phyloP scores from a whole-genome alignment of 179 eudicot genomes.

The Amaranthus tricolor region DNA sequence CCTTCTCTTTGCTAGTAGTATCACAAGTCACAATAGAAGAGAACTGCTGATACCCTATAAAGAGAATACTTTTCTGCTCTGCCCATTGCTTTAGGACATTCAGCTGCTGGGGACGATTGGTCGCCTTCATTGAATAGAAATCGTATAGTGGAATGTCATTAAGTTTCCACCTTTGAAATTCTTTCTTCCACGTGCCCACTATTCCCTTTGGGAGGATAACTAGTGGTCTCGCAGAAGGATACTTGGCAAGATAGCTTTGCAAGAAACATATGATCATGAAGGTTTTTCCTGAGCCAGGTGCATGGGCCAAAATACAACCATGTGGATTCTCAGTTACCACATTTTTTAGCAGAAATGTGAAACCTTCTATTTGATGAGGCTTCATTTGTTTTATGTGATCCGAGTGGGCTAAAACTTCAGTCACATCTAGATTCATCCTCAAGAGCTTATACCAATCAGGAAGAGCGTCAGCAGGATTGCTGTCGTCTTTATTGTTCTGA shows the following conservation, averaged over 20 bases:
- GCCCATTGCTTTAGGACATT: slow-evolving; percentile 68
- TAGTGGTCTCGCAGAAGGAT: slow-evolving; percentile 67
- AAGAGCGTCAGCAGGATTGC: slow-evolving; percentile 16
- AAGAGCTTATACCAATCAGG: slow-evolving; percentile 37
- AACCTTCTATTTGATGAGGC: slow-evolving; percentile 77
- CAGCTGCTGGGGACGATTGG: slow-evolving; percentile 57
- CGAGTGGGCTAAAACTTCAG: slow-evolving; percentile 56
- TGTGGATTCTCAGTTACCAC: slow-evolving; percentile 64
- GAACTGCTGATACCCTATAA: slow-evolving; percentile 73
- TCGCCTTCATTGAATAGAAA: slow-evolving; percentile 76
- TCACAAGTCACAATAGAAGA: slow-evolving; percentile 56
- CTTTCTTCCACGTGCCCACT: slow-evolving; percentile 71
- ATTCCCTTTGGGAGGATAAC: slow-evolving; percentile 81
- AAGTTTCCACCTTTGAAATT: slow-evolving; percentile 71
- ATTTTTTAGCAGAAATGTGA: slow-evolving; percentile 68
- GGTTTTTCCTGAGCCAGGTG: slow-evolving; percentile 94
- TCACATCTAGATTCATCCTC: slow-evolving; percentile 31
- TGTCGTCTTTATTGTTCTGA: slow-evolving; percentile 20
- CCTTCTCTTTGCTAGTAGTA: slow-evolving; percentile 27
- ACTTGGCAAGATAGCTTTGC: slow-evolving; percentile 69
- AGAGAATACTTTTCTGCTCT: slow-evolving; percentile 53
- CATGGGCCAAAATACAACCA: slow-evolving; percentile 87
- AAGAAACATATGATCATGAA: slow-evolving; percentile 87
- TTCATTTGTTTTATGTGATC: slow-evolving; percentile 73
- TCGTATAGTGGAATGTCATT: slow-evolving; percentile 63